Percentiles rank a stretch among this genome's conserved stretches.
These are phyloP conservation scores for Colletotrichum australisinense DNA, from an alignment of 2,329 filamentous ascomycete genomes.

Conservation along the genomic window DNA sequence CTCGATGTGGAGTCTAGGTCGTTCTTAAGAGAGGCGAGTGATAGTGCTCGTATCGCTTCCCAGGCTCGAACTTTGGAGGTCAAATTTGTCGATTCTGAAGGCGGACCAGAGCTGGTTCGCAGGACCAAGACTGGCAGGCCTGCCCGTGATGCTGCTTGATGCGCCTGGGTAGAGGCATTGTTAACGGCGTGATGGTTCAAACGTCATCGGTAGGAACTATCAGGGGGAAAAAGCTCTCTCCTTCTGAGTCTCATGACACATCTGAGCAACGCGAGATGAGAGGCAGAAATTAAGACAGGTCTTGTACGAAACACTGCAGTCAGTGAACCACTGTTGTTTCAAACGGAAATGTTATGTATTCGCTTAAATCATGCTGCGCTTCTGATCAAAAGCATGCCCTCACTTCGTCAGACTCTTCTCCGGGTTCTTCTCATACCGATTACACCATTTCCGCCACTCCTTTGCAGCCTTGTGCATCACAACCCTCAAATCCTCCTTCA, in stretches of 20 bases:
- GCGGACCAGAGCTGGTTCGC: not conserved
- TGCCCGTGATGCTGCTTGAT: rapidly evolving
- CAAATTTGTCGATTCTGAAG: not conserved
- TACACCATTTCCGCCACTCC: constrained; percentile 34
- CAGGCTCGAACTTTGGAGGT: not conserved
- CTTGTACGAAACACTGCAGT: no score
- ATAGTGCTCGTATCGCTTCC: not conserved
- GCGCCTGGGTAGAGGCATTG: rapidly evolving
- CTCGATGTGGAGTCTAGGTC: not conserved
- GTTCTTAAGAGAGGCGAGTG: not conserved
- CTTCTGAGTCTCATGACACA: no score
- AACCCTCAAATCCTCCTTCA: constrained; percentile 27
- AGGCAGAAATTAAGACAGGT: no score
- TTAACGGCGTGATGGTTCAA: no score
- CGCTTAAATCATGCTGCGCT: not conserved
- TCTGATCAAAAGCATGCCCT: not conserved
- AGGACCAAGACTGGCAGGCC: not conserved
- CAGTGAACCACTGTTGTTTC: no score
- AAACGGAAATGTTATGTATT: not conserved
- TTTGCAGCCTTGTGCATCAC: constrained; percentile 31
- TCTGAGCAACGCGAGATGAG: no score
- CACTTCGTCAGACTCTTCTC: constrained; percentile 31
- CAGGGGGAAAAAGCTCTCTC: no score
- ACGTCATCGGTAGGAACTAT: rapidly evolving
- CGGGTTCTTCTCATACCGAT: constrained; percentile 27